These are phyloP conservation scores for Ogataea paraovalis DNA, from an alignment of 805 yeast species.

Conservation along the genomic window DNA sequence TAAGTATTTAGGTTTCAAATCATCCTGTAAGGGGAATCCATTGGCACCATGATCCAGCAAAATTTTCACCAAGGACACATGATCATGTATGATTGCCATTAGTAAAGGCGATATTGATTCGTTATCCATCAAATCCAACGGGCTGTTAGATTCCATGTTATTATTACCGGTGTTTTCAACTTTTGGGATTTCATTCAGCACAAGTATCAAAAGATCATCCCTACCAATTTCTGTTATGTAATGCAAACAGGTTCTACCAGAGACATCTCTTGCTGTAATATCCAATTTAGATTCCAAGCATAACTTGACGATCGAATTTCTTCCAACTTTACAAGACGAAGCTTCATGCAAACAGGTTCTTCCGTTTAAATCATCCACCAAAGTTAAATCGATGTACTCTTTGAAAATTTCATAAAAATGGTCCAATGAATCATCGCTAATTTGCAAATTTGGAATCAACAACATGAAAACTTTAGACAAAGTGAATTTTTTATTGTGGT, in stretches of 20 bases:
- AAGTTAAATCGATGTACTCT: slow-evolving; percentile 55
- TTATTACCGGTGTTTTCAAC: slow-evolving; percentile 7
- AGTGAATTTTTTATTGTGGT: slow-evolving; percentile 38
- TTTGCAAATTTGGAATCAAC: slow-evolving; percentile 58
- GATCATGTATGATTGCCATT: slow-evolving; percentile 68
- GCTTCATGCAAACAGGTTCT: slow-evolving; percentile 77
- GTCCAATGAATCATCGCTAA: slow-evolving; percentile 58
- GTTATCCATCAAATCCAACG: slow-evolving; percentile 54
- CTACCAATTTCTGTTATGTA: slow-evolving; percentile 69
- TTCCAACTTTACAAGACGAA: slow-evolving; percentile 28
- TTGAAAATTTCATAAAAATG: slow-evolving; percentile 45
- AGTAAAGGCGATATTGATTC: slow-evolving; percentile 80
- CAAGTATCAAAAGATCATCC: slow-evolving; percentile 35
- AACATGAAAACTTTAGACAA: slow-evolving; percentile 71
- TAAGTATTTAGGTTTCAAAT: slow-evolving; percentile 57
- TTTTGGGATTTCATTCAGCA: slow-evolving; percentile 32
- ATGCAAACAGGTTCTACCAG: slow-evolving; percentile 81
- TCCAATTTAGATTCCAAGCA: slow-evolving; percentile 24
- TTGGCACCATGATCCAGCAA: slow-evolving; percentile 48
- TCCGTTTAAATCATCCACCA: slow-evolving; percentile 68
- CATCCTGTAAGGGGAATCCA: slow-evolving; percentile 45
- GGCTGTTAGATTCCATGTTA: not conserved
- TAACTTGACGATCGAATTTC: slow-evolving; percentile 25
- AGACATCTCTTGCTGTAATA: slow-evolving; percentile 47
- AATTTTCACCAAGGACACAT: slow-evolving; percentile 49